These are phyloP conservation scores for Lepiota venenata DNA, from an alignment of 768 basidiomycete genomes.

Conservation along the genomic window DNA sequence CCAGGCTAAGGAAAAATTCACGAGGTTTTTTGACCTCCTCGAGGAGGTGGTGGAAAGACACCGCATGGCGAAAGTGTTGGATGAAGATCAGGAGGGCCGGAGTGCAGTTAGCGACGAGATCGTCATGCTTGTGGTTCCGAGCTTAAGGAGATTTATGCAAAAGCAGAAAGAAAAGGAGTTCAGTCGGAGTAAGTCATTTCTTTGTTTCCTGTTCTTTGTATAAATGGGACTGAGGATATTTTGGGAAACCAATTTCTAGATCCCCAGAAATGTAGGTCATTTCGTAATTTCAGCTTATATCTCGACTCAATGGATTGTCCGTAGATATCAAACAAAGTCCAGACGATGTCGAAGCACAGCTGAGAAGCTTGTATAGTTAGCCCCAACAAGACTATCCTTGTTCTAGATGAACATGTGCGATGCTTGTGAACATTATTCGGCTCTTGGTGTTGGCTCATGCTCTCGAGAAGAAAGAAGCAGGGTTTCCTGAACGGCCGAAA, in stretches of 20 bases:
- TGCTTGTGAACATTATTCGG: not conserved
- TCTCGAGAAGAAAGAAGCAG: not conserved
- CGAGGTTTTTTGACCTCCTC: conserved; percentile 74
- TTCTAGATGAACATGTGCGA: too few species aligned
- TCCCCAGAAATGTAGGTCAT: conserved; percentile 64
- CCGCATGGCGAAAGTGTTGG: conserved; percentile 61
- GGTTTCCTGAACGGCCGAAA: too few species aligned
- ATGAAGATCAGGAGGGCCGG: conserved; percentile 63
- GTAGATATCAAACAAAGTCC: conserved; percentile 76
- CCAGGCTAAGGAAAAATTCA: conserved; percentile 79
- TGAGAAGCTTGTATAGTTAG: conserved; percentile 55
- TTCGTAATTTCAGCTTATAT: not conserved
- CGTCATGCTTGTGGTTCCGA: conserved; percentile 72
- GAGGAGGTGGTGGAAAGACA: conserved; percentile 82
- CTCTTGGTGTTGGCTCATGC: not conserved
- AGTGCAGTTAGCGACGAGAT: conserved; percentile 67
- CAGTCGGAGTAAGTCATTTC: conserved; percentile 63
- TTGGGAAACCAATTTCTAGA: conserved; percentile 33
- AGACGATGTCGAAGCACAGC: conserved; percentile 70
- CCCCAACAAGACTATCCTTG: not conserved
- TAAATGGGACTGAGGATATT: not conserved
- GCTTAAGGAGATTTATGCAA: conserved; percentile 69
- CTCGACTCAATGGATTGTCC: conserved; percentile 13
- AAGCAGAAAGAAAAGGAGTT: conserved; percentile 80
- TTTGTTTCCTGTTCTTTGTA: conserved; percentile 1